Evolutionary conservation across 2,329 filamentous ascomycete genomes (phyloP).

Genomic region (Cladosporium sphaerospermum): DNA sequence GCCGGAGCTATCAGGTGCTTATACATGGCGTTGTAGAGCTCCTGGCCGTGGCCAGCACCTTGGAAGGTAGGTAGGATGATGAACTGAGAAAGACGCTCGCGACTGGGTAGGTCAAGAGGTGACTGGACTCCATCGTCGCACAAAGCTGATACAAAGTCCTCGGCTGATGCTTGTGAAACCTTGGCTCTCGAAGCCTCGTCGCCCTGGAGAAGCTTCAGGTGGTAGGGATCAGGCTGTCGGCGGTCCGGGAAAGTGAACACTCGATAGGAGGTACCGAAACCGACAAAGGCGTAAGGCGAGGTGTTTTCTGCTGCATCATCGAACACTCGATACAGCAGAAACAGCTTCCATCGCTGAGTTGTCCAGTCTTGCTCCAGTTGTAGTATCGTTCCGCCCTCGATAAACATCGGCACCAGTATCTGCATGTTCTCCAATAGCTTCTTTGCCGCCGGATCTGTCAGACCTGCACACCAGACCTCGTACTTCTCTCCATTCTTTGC

Average conservation of each 20-base stretch:
- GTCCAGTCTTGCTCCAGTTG: constrained; percentile 66
- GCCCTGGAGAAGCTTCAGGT: neutral
- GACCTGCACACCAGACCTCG: constrained; percentile 76
- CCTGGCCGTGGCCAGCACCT: constrained; percentile 67
- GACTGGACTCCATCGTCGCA: constrained; percentile 34
- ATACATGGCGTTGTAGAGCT: constrained; percentile 77
- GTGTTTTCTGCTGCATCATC: constrained; percentile 24
- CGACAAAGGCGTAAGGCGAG: constrained; percentile 71
- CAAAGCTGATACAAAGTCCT: neutral
- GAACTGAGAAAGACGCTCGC: constrained; percentile 88
- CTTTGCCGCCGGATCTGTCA: constrained; percentile 63
- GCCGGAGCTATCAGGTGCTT: constrained; percentile 55
- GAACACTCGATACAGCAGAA: constrained; percentile 53
- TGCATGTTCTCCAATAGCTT: constrained; percentile 74
- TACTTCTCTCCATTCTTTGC: constrained; percentile 57
- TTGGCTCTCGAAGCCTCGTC: neutral
- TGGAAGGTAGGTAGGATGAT: constrained; percentile 85
- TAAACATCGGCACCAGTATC: constrained; percentile 77
- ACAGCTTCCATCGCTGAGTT: constrained; percentile 82
- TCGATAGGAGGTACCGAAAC: constrained; percentile 85
- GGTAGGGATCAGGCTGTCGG: neutral
- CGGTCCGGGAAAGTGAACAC: constrained; percentile 50
- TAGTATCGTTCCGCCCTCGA: constrained; percentile 83
- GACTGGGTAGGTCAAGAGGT: constrained; percentile 59
- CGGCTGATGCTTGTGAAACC: neutral